Conservation (phyloP, 768 basidiomycete species). For the Pulveroboletus frians region DNA sequence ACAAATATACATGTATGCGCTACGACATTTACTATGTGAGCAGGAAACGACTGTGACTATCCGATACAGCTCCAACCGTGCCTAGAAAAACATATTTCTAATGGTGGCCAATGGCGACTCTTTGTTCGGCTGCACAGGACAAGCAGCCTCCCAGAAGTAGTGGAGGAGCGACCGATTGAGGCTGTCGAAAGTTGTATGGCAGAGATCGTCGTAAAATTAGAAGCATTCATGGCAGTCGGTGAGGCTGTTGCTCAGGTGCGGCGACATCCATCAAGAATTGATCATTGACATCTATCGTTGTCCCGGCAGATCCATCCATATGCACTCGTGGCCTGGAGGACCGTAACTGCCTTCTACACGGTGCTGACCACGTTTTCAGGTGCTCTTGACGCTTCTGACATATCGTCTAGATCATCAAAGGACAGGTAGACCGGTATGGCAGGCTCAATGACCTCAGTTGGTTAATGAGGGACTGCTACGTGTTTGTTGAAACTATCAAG, state of each 20-base stretch:
- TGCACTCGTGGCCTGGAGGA: conserved; percentile 26
- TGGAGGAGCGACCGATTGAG: background rate
- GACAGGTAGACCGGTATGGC: conserved; percentile 24
- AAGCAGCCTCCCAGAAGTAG: background rate
- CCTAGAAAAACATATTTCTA: background rate
- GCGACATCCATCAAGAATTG: background rate
- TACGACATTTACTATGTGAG: background rate
- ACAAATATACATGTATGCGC: background rate
- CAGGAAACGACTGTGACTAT: conserved; percentile 14
- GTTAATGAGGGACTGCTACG: conserved; percentile 30
- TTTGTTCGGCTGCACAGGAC: conserved; percentile 18
- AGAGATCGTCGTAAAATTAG: conserved; percentile 21
- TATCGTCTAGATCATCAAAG: conserved; percentile 21
- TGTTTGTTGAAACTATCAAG: conserved; percentile 29
- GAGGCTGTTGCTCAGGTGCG: conserved; percentile 22
- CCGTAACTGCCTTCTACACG: conserved; percentile 24
- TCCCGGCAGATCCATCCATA: conserved; percentile 22
- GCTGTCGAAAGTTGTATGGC: conserved; percentile 16
- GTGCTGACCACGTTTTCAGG: conserved; percentile 2
- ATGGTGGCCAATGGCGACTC: conserved; percentile 14
- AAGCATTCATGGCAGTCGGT: conserved; percentile 21
- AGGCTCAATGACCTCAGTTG: conserved; percentile 23
- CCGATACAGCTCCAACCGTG: conserved; percentile 14
- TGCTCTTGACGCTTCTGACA: conserved; percentile 5
- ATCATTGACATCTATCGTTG: background rate